Conservation (phyloP, 805 yeast genomes). For the Candida ovalis region DNA sequence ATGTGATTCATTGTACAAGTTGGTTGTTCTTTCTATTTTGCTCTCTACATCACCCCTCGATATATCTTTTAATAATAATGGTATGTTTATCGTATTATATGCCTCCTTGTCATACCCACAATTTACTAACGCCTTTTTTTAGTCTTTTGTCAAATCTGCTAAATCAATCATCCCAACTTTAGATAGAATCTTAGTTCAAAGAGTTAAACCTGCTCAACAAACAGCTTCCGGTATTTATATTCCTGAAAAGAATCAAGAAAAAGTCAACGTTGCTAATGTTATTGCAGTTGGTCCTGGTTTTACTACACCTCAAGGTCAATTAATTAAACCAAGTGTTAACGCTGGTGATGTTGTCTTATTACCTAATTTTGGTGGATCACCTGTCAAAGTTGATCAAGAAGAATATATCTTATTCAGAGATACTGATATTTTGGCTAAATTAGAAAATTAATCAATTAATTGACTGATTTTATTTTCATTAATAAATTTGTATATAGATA, state of each 20-base stretch:
- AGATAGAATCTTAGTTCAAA: constrained; percentile 95
- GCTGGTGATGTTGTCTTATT: constrained; percentile 93
- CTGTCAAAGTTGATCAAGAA: constrained; percentile 77
- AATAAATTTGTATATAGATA: constrained; percentile 1
- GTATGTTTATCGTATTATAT: background rate
- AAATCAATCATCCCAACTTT: constrained; percentile 87
- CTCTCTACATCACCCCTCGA: no score
- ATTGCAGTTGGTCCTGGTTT: constrained; percentile 95
- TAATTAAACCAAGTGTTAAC: constrained; percentile 68
- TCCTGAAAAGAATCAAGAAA: constrained; percentile 95
- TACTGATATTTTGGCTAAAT: constrained; percentile 91
- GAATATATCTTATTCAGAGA: constrained; percentile 69
- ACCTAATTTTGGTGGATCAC: constrained; percentile 91
- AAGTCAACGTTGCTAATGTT: constrained; percentile 88
- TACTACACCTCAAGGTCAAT: constrained; percentile 68
- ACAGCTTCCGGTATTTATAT: constrained; percentile 91
- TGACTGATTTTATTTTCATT: constrained; percentile 1
- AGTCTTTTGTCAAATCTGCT: constrained; percentile 70
- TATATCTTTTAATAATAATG: background rate
- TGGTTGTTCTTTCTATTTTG: no score
- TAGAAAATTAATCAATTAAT: constrained; percentile 47
- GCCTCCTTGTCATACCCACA: background rate
- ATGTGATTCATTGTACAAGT: no score
- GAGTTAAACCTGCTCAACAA: constrained; percentile 85
- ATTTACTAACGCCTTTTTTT: background rate